phyloP scores from a whole-genome alignment of 805 yeast genomes.

The Lipomyces chichibuensis region DNA sequence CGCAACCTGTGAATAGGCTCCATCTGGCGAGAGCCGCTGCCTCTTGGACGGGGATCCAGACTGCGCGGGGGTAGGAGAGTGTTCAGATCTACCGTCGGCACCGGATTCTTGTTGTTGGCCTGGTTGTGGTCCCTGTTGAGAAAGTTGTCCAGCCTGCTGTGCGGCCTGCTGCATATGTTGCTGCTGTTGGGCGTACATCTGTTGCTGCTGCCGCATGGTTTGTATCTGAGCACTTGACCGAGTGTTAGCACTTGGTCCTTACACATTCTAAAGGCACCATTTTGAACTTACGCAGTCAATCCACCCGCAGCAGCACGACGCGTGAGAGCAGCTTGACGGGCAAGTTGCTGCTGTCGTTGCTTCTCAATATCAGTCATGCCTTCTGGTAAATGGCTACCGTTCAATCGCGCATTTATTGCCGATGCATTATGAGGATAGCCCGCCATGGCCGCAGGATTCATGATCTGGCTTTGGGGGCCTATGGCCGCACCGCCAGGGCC shows the following conservation, averaged over 20 bases:
- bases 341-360: conserved; percentile 38
- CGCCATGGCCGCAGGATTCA: conserved; percentile 23
- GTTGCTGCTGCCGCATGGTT: conserved; percentile 35
- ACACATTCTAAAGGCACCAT: background rate
- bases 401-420: conserved; percentile 14
- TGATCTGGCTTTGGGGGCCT: conserved; percentile 35
- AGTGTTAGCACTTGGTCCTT: background rate
- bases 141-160: conserved; percentile 27
- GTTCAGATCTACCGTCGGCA: conserved; percentile 12
- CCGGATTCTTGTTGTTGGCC: conserved; percentile 22
- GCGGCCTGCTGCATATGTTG: conserved; percentile 27
- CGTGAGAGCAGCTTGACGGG: conserved; percentile 41
- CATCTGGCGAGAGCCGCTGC: conserved; percentile 46
- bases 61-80: conserved; percentile 40
- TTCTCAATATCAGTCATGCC: conserved; percentile 39
- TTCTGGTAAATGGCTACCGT: conserved; percentile 31
- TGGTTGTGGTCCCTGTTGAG: conserved; percentile 28
- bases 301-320: conserved; percentile 36
- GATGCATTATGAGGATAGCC: conserved; percentile 20
- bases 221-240: conserved; percentile 29
- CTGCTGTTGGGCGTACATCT: conserved; percentile 16
- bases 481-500: conserved; percentile 30
- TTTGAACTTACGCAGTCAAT: conserved; percentile 19
- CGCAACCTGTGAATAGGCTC: conserved; percentile 36
- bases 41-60: conserved; percentile 44